These are phyloP conservation scores for Allium fistulosum DNA, from an alignment of 106 monocot species.

Conservation along the genomic window DNA sequence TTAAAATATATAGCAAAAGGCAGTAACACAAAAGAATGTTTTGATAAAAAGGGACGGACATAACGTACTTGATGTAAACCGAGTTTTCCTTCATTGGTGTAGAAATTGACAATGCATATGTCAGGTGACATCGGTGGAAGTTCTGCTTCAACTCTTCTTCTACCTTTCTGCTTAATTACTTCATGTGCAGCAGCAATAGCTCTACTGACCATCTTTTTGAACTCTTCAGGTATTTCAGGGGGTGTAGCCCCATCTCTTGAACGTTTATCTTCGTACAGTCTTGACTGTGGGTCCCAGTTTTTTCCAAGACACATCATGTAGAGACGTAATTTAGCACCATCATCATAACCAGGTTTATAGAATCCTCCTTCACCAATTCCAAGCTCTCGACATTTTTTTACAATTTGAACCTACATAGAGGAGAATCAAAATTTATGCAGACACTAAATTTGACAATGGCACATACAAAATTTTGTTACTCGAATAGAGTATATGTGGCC, in stretches of 20 bases:
- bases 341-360: conserved; percentile 48
- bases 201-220: conserved; percentile 32
- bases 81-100: conserved; percentile 34
- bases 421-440: no score
- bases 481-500: no score
- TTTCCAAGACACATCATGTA: conserved; percentile 81
- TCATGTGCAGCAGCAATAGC: conserved; percentile 31
- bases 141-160: conserved; percentile 14
- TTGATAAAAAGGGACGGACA: no score
- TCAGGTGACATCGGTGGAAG: conserved; percentile 50
- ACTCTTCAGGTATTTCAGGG: conserved; percentile 38
- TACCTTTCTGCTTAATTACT: neutral
- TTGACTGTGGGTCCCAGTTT: conserved; percentile 64
- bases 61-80: conserved; percentile 58
- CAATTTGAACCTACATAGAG: conserved; percentile 8
- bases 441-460: no score
- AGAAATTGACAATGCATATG: conserved; percentile 61
- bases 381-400: conserved; percentile 32
- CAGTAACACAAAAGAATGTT: no score
- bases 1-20: no score
- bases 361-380: conserved; percentile 57
- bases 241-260: conserved; percentile 35
- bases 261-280: conserved; percentile 28
- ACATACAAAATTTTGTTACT: no score
- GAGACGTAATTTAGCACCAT: conserved; percentile 52